Base-by-base conservation (phyloP, 2,329 filamentous ascomycete genomes). In the Fusarium sacchari region DNA sequence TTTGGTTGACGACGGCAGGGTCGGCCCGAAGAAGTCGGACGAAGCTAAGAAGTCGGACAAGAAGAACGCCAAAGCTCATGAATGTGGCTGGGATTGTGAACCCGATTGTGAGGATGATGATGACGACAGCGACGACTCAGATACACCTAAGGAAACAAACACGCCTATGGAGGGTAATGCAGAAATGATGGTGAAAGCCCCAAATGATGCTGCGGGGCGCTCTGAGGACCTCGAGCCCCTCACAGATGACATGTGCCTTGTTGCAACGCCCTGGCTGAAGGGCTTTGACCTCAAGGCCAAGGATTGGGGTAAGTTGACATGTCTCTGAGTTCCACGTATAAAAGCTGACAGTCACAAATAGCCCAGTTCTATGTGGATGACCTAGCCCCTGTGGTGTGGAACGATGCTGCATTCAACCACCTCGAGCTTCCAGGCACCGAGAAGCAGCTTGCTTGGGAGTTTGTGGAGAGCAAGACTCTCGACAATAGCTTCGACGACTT, bases 391-490 rank as follows among this genome's bases (percentile, higher is more conserved):
- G 42, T 66, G 9, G 64, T 47, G 5, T 84, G 82, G 81, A 82
- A 83, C 53, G 80, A 81, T 52, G 73, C 79, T 7, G 80, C 81
- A 1, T 83, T 82, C 64, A 77, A 82, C 2, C 80, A 81, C 39
- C 78, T 84, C 6, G 80, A 83, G 2, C 79, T 84, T 3, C 81
- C 81, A 1, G 76, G 76, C 0, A 77, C 77, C 20, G 80, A 82
- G 63, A 85, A 84, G 64, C 77, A 84, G 53, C 77, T 81, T 50
- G 80, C 77, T 40, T 84, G 78, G 83, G 79, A 76, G 28, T 83
- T 84, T 68, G 80, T 83, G 17, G 80, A 82, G 71, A 81, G 80
- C 72, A 83, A 82, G 71, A 75, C 72, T 15, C 65, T 74, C 24
- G 66, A 72, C 9, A 75, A 72, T 17, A 74, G 67, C 5, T 79